Conservation (phyloP, 768 basidiomycete species). For the Daedaleopsis nitida region DNA sequence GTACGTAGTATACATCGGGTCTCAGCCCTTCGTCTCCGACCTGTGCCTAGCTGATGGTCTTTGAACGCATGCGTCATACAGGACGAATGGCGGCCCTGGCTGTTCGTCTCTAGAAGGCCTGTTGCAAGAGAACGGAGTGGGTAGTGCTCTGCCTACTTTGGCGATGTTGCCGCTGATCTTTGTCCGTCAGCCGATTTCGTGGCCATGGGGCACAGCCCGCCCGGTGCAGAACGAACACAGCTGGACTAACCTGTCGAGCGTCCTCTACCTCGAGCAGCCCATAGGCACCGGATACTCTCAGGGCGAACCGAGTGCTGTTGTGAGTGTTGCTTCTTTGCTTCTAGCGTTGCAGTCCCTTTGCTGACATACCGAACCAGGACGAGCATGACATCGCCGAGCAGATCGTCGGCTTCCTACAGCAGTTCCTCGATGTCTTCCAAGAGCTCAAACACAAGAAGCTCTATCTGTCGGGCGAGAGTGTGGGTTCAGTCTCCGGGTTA, state of each 20-base stretch:
- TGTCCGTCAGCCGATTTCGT: slow-evolving; percentile 58
- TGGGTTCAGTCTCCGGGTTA: slow-evolving; percentile 41
- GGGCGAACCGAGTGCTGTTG: slow-evolving; percentile 58
- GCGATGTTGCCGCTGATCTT: neutral
- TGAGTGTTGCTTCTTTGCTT: slow-evolving; percentile 23
- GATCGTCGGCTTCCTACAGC: slow-evolving; percentile 63
- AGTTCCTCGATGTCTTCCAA: slow-evolving; percentile 73
- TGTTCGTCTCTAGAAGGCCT: slow-evolving; percentile 75
- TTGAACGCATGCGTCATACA: slow-evolving; percentile 26
- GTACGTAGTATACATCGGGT: slow-evolving; percentile 37
- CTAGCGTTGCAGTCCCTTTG: neutral
- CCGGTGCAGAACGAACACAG: slow-evolving; percentile 66
- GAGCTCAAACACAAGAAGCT: slow-evolving; percentile 75
- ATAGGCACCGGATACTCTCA: slow-evolving; percentile 80
- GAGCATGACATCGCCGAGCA: slow-evolving; percentile 61
- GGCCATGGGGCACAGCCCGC: slow-evolving; percentile 63
- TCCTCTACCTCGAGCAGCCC: slow-evolving; percentile 78
- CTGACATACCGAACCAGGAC: slow-evolving; percentile 28
- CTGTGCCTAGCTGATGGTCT: neutral
- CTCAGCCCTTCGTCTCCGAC: neutral
- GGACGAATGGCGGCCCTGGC: slow-evolving; percentile 83
- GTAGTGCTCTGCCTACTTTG: slow-evolving; percentile 19
- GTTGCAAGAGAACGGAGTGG: slow-evolving; percentile 74
- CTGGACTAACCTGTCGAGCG: slow-evolving; percentile 79
- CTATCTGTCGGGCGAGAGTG: slow-evolving; percentile 75